Conservation (phyloP, 2,329 filamentous ascomycete species). For the Truncatella angustata region DNA sequence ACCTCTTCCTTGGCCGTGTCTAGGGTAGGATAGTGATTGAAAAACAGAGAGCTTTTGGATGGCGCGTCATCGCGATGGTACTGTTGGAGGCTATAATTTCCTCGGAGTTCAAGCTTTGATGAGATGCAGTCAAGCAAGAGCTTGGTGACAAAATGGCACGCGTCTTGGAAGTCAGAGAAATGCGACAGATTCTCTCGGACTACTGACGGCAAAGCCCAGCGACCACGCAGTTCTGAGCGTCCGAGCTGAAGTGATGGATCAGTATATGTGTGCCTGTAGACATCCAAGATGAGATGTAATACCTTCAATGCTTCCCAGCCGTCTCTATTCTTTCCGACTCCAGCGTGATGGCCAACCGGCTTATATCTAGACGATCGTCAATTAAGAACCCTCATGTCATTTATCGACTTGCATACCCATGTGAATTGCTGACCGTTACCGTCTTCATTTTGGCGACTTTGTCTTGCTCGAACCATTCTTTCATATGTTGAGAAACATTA, state of each 20-base stretch:
- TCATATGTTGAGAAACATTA: not conserved
- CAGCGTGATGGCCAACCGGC: not conserved
- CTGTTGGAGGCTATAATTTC: not conserved
- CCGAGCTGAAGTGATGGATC: not conserved
- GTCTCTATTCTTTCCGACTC: not conserved
- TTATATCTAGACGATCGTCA: not conserved
- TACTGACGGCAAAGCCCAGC: constrained; percentile 6
- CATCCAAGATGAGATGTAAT: not conserved
- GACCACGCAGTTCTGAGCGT: constrained; percentile 4
- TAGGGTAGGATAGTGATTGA: constrained; percentile 7
- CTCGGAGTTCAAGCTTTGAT: not conserved
- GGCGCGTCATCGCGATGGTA: constrained; percentile 8
- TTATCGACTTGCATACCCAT: not conserved
- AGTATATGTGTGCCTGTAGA: not conserved
- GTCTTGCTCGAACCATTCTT: not conserved
- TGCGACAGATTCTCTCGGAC: not conserved
- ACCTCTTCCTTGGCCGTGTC: not conserved
- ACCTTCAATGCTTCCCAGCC: not conserved
- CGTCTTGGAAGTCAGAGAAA: constrained; percentile 1
- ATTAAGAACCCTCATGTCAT: no score
- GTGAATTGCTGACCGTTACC: not conserved
- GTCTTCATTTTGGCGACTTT: not conserved
- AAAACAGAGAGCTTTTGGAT: constrained; percentile 8
- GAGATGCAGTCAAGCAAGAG: constrained; percentile 9
- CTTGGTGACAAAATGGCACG: constrained; percentile 7